Conservation (phyloP, 257 asterid species). For the Rubia yunnanensis region DNA sequence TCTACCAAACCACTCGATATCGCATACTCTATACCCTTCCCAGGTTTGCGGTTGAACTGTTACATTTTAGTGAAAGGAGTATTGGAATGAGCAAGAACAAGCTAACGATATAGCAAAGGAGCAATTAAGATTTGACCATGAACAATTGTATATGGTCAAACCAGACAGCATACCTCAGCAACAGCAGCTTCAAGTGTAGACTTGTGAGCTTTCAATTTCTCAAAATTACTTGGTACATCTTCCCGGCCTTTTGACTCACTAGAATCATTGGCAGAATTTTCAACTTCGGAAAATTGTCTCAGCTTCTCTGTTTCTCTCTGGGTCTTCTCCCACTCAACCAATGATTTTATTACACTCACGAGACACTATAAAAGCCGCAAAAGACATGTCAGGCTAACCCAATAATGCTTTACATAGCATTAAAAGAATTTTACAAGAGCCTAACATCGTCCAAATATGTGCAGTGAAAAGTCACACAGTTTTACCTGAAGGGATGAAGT, state of each 20-base stretch:
- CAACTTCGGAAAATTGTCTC: constrained; percentile 43
- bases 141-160: constrained; percentile 11
- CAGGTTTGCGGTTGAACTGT: constrained; percentile 86
- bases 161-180: constrained; percentile 62
- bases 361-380: constrained; percentile 52
- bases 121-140: constrained; percentile 12
- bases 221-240: constrained; percentile 66
- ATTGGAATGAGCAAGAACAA: constrained; percentile 9
- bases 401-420: constrained; percentile 1
- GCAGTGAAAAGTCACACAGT: constrained; percentile 18
- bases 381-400: constrained; percentile 19
- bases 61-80: constrained; percentile 18
- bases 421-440: background rate
- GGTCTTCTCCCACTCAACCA: constrained; percentile 81
- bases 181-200: constrained; percentile 90
- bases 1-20: constrained; percentile 80
- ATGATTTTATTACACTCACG: constrained; percentile 74
- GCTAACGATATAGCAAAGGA: background rate
- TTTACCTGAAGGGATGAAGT: constrained; percentile 86
- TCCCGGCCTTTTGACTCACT: constrained; percentile 60
- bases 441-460: constrained; percentile 11
- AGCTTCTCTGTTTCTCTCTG: constrained; percentile 53
- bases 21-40: constrained; percentile 63
- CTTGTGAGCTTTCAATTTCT: constrained; percentile 94
- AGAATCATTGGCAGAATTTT: constrained; percentile 39